Evolutionary conservation across 441 rosid species (phyloP).

Genomic region (Hura crepitans): DNA sequence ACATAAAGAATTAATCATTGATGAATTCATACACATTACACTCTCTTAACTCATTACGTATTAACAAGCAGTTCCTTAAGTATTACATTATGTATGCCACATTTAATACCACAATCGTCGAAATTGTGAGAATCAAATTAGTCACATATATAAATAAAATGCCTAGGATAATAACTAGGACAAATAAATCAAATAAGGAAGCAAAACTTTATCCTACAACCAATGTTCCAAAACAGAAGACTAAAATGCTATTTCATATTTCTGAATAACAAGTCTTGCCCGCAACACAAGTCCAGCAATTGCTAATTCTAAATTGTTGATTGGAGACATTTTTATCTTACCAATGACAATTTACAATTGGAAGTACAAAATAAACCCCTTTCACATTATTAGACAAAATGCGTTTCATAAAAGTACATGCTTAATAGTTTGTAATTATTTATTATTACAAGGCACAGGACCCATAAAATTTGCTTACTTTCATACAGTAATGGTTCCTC

Average conservation of each 20-base stretch:
- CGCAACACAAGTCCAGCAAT: background rate
- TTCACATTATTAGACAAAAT: background rate
- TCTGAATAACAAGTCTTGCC: background rate
- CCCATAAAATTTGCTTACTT: constrained; percentile 55
- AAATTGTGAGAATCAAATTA: background rate
- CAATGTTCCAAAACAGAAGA: background rate
- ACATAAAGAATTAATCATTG: background rate
- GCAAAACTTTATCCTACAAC: background rate
- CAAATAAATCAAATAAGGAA: background rate
- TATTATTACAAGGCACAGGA: constrained; percentile 12
- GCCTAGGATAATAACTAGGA: background rate
- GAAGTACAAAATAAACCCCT: background rate
- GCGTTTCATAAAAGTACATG: background rate
- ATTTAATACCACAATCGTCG: background rate
- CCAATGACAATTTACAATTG: background rate
- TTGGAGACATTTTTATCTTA: background rate
- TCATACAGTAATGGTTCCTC: constrained; percentile 98
- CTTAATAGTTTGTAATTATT: background rate
- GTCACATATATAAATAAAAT: background rate
- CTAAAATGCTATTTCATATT: background rate
- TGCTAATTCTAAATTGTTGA: background rate
- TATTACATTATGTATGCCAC: background rate
- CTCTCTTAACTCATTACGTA: background rate
- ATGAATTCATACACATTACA: background rate
- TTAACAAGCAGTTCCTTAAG: background rate